These are phyloP conservation scores for Articulospora tetracladia DNA, from an alignment of 495 filamentous ascomycete genomes.

Conservation along the genomic window DNA sequence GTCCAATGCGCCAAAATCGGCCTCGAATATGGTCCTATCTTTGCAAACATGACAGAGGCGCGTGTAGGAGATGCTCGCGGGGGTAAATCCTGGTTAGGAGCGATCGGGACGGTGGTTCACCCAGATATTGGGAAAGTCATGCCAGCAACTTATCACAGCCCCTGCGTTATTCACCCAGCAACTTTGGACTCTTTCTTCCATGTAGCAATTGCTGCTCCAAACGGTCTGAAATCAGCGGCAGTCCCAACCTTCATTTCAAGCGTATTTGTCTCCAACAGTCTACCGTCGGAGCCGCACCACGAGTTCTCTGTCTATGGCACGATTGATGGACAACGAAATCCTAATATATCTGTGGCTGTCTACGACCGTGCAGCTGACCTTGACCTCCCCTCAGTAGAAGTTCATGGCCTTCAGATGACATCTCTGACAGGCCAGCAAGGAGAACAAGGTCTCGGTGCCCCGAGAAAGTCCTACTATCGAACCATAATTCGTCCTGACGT, in stretches of 20 bases:
- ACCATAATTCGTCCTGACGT: conserved; percentile 2
- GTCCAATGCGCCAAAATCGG: not conserved
- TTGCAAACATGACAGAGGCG: not conserved
- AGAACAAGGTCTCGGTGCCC: not conserved
- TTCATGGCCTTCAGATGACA: conserved; percentile 4
- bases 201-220: not conserved
- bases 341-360: conserved; percentile 1
- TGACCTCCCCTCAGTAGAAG: not conserved
- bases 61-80: not conserved
- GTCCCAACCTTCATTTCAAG: conserved; percentile 1
- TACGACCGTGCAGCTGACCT: conserved; percentile 1
- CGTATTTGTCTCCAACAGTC: not conserved
- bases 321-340: not conserved
- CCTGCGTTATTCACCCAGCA: conserved; percentile 44
- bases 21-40: not conserved
- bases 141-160: conserved; percentile 36
- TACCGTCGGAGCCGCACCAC: not conserved
- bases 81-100: not conserved
- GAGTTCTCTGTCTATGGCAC: conserved; percentile 1
- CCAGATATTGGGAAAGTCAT: conserved; percentile 21
- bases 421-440: not conserved
- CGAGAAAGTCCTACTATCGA: conserved; percentile 5
- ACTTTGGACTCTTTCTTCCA: conserved; percentile 32
- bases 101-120: too few relatives aligned
- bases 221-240: not conserved